phyloP scores from a whole-genome alignment of 768 basidiomycete genomes.

The Mycena metata region DNA sequence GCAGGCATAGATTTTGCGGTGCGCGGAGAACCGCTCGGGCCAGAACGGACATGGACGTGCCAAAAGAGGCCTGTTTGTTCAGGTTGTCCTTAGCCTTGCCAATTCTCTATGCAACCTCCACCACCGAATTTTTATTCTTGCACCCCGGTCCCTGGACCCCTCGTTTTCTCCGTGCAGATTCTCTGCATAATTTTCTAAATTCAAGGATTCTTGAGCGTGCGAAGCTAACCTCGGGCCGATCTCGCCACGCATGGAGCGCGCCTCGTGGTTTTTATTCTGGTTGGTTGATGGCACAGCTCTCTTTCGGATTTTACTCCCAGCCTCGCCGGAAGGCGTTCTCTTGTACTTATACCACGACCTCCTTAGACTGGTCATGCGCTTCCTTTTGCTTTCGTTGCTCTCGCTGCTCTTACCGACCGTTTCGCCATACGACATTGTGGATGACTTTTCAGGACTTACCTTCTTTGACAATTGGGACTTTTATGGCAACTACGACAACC shows the following conservation, averaged over 20 bases:
- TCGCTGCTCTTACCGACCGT: constrained; percentile 21
- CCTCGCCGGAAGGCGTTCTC: constrained; percentile 28
- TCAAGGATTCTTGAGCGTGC: no score
- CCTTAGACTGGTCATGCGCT: constrained; percentile 24
- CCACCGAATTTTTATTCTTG: no score
- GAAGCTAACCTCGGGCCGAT: constrained; percentile 20
- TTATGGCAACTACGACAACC: constrained; percentile 55
- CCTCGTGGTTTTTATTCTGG: constrained; percentile 35
- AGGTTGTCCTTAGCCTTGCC: no score
- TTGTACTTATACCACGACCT: constrained; percentile 33
- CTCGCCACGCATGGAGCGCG: constrained; percentile 9
- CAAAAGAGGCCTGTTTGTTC: no score
- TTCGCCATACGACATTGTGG: constrained; percentile 50
- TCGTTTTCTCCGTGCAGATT: no score
- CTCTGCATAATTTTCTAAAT: no score
- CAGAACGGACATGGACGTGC: constrained; percentile 13
- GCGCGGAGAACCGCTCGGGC: constrained; percentile 16
- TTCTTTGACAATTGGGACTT: constrained; percentile 65
- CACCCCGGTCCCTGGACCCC: no score
- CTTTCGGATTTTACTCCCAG: constrained; percentile 28
- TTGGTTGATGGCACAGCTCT: constrained; percentile 24
- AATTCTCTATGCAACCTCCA: no score
- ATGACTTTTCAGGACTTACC: constrained; percentile 52
- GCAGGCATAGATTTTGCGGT: constrained; percentile 21
- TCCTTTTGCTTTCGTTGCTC: constrained; percentile 22